Base-by-base conservation (phyloP, 2,329 filamentous ascomycete genomes). In the Allantophomopsis cytisporea region DNA sequence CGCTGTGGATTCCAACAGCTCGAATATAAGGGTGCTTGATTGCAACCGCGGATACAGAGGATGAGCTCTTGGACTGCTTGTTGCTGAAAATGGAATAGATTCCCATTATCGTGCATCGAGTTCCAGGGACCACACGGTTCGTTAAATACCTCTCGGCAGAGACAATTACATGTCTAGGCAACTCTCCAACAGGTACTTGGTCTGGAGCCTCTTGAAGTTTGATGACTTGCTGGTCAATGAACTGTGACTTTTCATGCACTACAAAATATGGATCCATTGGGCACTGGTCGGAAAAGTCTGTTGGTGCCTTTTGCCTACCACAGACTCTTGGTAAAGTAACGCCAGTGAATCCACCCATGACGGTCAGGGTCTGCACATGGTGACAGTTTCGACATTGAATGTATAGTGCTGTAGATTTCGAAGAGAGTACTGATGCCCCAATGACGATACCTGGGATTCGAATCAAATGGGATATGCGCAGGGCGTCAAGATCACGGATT, bases 41-140 rank as follows among this genome's bases (percentile, higher is more conserved):
- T 7, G 91, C 91, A 3, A 96, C 88, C 2, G 91, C 91, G 2
- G 81, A 81, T 39, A 78, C 80, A 2, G 72, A 76, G 14, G 71
- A 74, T 4, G 75, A 76, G 50, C 80, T 83, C 60, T 88, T 93
- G 33, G 76, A 81, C 32, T 80, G 83, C 60, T 96, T 96, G 50
- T 81, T 83, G 59, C 95, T 86, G 60, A 95, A 98, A 54, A 96
- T 96, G 21, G 89, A 95, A 65, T 95, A 98, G 28, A 98, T 86
- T 15, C 91, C 91, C 75, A 91, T 96, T 14, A 98, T 73, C 2
- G 87, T 94, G 59, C 91, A 98, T 57, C 89, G 74, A 38, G 89
- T 93, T 21, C 91, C 91, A 5, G 91, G 91, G 3, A 98, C 88
- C 3, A 98, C 91, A 38, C 87, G 77, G 57, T 98, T 98, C 10